A percentile compares a stretch with the other conserved stretches of the same genome.
Evolutionary conservation across 495 filamentous ascomycete genomes (phyloP).

Genomic region (Chaetomium tenue): DNA sequence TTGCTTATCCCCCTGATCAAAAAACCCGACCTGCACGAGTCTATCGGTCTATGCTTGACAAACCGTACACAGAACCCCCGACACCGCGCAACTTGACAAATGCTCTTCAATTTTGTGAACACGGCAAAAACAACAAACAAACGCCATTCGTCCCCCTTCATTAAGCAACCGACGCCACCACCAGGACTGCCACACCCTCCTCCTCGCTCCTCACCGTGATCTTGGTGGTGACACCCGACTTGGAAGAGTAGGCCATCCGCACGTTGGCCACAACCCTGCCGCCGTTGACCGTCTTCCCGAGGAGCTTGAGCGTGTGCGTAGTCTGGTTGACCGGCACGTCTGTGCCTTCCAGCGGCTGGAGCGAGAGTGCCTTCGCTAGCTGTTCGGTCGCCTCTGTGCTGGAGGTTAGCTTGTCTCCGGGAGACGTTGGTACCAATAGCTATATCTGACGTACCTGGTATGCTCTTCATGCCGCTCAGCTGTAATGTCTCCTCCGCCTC

Average conservation of each 20-base stretch:
- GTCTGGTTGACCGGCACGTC: conserved; percentile 83
- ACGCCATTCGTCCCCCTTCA: conserved; percentile 34
- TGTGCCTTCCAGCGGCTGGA: conserved; percentile 91
- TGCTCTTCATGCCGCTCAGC: conserved; percentile 84
- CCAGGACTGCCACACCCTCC: conserved; percentile 79
- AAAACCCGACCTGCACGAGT: conserved; percentile 6
- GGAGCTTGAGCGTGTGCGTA: conserved; percentile 92
- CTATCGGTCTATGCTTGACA: conserved; percentile 14
- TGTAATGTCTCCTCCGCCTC: conserved; percentile 91
- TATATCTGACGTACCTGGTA: conserved; percentile 71
- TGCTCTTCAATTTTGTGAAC: conserved; percentile 19
- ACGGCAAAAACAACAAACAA: conserved; percentile 5
- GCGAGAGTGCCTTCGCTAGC: conserved; percentile 76
- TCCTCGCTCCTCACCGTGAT: conserved; percentile 88
- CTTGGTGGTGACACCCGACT: conserved; percentile 92
- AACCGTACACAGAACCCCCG: conserved; percentile 10
- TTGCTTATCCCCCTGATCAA: conserved; percentile 1
- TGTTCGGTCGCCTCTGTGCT: conserved; percentile 88
- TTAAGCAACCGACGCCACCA: conserved; percentile 83
- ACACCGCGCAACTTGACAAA: conserved; percentile 12
- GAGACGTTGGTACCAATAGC: background rate
- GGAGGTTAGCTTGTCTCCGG: conserved; percentile 38
- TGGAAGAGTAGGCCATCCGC: conserved; percentile 90
- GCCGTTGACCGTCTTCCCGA: conserved; percentile 90
- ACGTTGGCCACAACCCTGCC: conserved; percentile 84